phyloP scores from a whole-genome alignment of 2,329 filamentous ascomycete species.

The Basipetospora chlamydospora region DNA sequence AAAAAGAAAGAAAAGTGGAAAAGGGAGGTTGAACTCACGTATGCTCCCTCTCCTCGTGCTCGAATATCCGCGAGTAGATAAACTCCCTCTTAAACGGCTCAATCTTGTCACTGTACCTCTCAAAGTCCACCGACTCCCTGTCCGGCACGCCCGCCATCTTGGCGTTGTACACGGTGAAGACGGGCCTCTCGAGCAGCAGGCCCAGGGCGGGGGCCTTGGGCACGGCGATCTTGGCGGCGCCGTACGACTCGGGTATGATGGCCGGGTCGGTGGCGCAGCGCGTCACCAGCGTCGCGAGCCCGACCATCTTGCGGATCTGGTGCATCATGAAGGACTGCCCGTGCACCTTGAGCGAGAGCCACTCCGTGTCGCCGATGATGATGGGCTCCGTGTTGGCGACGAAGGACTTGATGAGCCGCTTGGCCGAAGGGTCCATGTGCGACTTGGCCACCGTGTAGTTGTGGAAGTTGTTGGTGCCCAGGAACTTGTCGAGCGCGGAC shows the following conservation, averaged over 20 bases:
- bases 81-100: constrained; percentile 79
- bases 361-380: constrained; percentile 82
- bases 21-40: constrained; percentile 42
- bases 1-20: not conserved
- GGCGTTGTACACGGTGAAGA: constrained; percentile 81
- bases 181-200: constrained; percentile 73
- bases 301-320: constrained; percentile 98
- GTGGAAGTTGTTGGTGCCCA: constrained; percentile 84
- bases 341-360: constrained; percentile 90
- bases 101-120: constrained; percentile 62
- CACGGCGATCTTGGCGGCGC: constrained; percentile 60
- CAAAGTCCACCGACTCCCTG: constrained; percentile 62
- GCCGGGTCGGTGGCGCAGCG: constrained; percentile 65
- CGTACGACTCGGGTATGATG: constrained; percentile 63
- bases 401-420: constrained; percentile 88
- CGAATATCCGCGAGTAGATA: constrained; percentile 86
- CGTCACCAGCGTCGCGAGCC: constrained; percentile 73
- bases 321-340: constrained; percentile 99
- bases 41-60: constrained; percentile 75
- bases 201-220: constrained; percentile 88
- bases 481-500: constrained; percentile 56
- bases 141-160: constrained; percentile 49
- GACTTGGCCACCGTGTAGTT: constrained; percentile 94
- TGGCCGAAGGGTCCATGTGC: constrained; percentile 66
- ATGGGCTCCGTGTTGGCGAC: constrained; percentile 61